Percentiles rank a stretch among this genome's conserved stretches.
These are phyloP conservation scores for Parathielavia hyrcaniae DNA, from an alignment of 495 filamentous ascomycete genomes.

Conservation along the genomic window DNA sequence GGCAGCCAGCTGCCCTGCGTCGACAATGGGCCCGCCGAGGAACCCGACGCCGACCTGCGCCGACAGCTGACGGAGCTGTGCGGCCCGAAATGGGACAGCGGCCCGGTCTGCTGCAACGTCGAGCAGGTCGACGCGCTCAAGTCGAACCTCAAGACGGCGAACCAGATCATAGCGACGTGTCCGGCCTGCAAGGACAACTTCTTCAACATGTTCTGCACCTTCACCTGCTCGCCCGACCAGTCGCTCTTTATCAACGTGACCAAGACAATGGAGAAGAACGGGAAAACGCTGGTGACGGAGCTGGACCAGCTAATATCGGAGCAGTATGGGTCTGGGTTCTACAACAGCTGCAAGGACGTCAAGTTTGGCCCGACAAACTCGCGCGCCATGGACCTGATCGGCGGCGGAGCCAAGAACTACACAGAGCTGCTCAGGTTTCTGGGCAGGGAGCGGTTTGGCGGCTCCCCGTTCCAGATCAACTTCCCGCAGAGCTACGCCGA, in stretches of 20 bases:
- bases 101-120: slow-evolving; percentile 73
- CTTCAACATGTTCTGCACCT: slow-evolving; percentile 94
- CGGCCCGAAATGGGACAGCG: slow-evolving; percentile 74
- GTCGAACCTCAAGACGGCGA: slow-evolving; percentile 77
- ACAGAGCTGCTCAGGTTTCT: slow-evolving; percentile 77
- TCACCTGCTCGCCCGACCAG: slow-evolving; percentile 95
- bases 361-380: slow-evolving; percentile 92
- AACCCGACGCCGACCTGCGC: slow-evolving; percentile 61
- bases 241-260: slow-evolving; percentile 94
- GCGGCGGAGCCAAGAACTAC: slow-evolving; percentile 90
- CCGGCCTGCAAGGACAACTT: slow-evolving; percentile 97
- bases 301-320: slow-evolving; percentile 85
- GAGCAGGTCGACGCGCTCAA: slow-evolving; percentile 79
- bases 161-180: slow-evolving; percentile 81
- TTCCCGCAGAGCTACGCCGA: slow-evolving; percentile 64
- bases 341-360: slow-evolving; percentile 95
- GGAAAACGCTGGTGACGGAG: slow-evolving; percentile 74
- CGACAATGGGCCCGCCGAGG: slow-evolving; percentile 79
- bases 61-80: slow-evolving; percentile 78
- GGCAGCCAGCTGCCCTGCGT: slow-evolving; percentile 81
- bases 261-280: slow-evolving; percentile 55
- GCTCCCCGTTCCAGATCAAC: slow-evolving; percentile 96
- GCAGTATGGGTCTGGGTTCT: slow-evolving; percentile 83
- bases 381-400: slow-evolving; percentile 89
- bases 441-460: slow-evolving; percentile 80